A percentile compares a stretch with the other conserved stretches of the same genome.
These are phyloP conservation scores for Hymenoscyphus occultus DNA, from an alignment of 2,329 filamentous ascomycete genomes.

Conservation along the genomic window DNA sequence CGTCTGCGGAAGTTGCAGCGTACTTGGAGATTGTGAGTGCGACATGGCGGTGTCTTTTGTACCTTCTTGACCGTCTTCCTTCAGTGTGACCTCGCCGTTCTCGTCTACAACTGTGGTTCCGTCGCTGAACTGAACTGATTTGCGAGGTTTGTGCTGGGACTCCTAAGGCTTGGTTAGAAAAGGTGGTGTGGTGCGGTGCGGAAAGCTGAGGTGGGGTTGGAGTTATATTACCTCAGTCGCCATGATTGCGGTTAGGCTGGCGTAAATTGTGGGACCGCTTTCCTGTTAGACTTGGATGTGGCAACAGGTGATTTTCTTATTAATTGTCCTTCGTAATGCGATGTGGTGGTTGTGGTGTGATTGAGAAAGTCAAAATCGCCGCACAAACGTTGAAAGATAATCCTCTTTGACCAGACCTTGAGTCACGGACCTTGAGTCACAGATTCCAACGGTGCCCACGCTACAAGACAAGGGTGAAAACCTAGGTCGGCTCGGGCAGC, in stretches of 20 bases:
- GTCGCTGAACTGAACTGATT: conserved; percentile 92
- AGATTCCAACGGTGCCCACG: not conserved
- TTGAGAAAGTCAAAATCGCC: conserved; percentile 3
- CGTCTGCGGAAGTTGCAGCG: conserved; percentile 54
- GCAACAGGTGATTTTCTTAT: conserved; percentile 1
- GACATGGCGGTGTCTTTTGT: conserved; percentile 79
- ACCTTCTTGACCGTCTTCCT: conserved; percentile 66
- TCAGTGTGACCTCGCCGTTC: conserved; percentile 80
- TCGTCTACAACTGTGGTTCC: conserved; percentile 83
- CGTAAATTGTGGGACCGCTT: conserved; percentile 12
- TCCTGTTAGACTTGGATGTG: not conserved
- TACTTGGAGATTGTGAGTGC: conserved; percentile 61
- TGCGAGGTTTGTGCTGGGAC: conserved; percentile 69
- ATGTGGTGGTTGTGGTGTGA: conserved; percentile 8
- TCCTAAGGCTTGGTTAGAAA: conserved; percentile 29
- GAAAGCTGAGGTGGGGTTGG: conserved; percentile 23
- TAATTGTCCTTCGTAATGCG: conserved; percentile 1
- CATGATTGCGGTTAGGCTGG: conserved; percentile 46
- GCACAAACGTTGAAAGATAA: conserved; percentile 12
- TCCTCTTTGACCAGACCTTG: conserved; percentile 8
- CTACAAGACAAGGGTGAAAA: not conserved
- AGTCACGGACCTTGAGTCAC: not conserved
- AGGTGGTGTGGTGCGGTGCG: conserved; percentile 25
- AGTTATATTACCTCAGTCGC: conserved; percentile 42
- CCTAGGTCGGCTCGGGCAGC: not conserved